A percentile compares a stretch with the other conserved stretches of the same genome.
These are phyloP conservation scores for Maudiozyma humilis DNA, from an alignment of 1,139 yeast genomes.

Conservation along the genomic window DNA sequence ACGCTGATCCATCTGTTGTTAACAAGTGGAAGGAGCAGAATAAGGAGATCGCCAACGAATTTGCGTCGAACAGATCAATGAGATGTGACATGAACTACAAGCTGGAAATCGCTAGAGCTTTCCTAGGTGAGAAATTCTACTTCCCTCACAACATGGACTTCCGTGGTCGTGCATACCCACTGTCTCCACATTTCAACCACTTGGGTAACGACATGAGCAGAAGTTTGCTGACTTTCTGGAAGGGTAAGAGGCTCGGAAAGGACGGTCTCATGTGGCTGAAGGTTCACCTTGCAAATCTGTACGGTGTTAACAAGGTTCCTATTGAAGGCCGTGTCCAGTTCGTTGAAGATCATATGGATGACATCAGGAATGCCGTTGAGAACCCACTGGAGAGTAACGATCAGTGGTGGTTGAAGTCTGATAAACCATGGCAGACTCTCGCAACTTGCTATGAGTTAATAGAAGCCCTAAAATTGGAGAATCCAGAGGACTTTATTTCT, in stretches of 20 bases:
- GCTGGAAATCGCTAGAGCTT: conserved; percentile 90
- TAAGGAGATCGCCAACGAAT: conserved; percentile 49
- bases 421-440: conserved; percentile 92
- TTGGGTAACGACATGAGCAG: conserved; percentile 88
- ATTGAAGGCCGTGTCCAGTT: conserved; percentile 66
- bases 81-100: conserved; percentile 92
- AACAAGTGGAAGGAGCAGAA: conserved; percentile 61
- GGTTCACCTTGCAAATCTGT: conserved; percentile 80
- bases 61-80: conserved; percentile 65
- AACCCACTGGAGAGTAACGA: conserved; percentile 54
- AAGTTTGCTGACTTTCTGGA: conserved; percentile 80
- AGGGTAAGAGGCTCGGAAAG: conserved; percentile 69
- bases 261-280: conserved; percentile 80
- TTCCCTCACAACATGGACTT: conserved; percentile 93
- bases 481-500: conserved; percentile 68
- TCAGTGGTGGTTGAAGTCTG: conserved; percentile 77
- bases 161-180: conserved; percentile 93
- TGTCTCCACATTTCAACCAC: conserved; percentile 74
- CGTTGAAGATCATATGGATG: conserved; percentile 58
- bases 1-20: conserved; percentile 63
- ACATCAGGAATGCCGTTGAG: conserved; percentile 57
- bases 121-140: conserved; percentile 77
- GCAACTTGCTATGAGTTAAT: conserved; percentile 76
- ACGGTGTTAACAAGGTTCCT: conserved; percentile 80
- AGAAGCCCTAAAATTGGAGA: conserved; percentile 60